Percentiles rank a stretch among this genome's conserved stretches.
Evolutionary conservation across 495 filamentous ascomycete species (phyloP).

Genomic region (Penicillium atrosanguineum): DNA sequence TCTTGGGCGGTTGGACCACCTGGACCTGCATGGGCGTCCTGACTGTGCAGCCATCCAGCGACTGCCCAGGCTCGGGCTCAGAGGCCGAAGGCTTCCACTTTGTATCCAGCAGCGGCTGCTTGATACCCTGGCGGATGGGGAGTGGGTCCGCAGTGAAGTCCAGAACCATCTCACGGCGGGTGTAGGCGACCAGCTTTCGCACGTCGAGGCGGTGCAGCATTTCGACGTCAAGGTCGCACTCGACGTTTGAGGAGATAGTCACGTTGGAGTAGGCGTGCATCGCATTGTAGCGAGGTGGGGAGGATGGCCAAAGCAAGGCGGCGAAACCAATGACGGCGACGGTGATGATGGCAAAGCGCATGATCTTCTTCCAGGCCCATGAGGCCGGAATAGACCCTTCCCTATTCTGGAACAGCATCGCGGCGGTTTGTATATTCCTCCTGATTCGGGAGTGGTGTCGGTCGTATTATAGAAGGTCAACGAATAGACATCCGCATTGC

Average conservation of each 20-base stretch:
- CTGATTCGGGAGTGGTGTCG: not conserved
- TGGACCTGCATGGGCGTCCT: conserved; percentile 32
- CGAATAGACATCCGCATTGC: conserved; percentile 24
- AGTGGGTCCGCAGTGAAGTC: conserved; percentile 26
- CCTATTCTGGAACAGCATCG: conserved; percentile 29
- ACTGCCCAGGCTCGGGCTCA: conserved; percentile 4
- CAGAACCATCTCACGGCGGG: conserved; percentile 42
- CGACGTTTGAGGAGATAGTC: conserved; percentile 31
- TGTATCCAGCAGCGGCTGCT: conserved; percentile 32
- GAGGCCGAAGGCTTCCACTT: not conserved
- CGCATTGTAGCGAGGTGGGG: conserved; percentile 13
- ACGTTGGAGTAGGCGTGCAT: conserved; percentile 31
- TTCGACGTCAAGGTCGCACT: conserved; percentile 34
- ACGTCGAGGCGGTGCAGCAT: conserved; percentile 30
- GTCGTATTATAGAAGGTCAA: conserved; percentile 5
- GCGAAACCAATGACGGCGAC: conserved; percentile 19
- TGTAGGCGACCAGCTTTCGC: conserved; percentile 34
- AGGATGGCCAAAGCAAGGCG: conserved; percentile 29
- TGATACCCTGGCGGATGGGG: conserved; percentile 33
- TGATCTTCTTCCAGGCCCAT: conserved; percentile 37
- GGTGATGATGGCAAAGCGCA: conserved; percentile 25
- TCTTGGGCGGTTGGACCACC: conserved; percentile 30
- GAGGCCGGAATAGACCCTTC: conserved; percentile 30
- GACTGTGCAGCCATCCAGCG: conserved; percentile 36
- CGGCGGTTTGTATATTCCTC: conserved; percentile 1